These are phyloP conservation scores for Moniliophthora roreri DNA, from an alignment of 1,284 basidiomycete species.

Conservation along the genomic window DNA sequence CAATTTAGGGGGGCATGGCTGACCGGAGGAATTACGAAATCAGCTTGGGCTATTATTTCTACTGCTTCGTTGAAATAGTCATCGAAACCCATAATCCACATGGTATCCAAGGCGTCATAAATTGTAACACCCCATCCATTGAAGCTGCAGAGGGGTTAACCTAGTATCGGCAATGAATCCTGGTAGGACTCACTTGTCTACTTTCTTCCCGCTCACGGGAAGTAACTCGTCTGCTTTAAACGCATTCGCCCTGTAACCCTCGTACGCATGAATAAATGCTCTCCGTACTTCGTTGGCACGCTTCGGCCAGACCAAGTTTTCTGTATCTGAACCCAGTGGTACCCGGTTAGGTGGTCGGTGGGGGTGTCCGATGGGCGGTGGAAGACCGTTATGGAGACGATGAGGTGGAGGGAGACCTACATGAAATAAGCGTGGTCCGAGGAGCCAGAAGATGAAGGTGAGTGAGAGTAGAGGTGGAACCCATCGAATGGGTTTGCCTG, in stretches of 20 bases:
- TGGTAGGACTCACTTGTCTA: slow-evolving; percentile 48
- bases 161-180: not conserved
- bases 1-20: not conserved
- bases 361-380: slow-evolving; percentile 12
- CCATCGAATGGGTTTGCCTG: slow-evolving; percentile 12
- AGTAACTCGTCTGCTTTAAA: slow-evolving; percentile 60
- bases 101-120: slow-evolving; percentile 56
- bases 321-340: not conserved
- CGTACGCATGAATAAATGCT: slow-evolving; percentile 66
- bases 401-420: not conserved
- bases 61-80: slow-evolving; percentile 16
- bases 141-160: slow-evolving; percentile 2
- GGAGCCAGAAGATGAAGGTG: slow-evolving; percentile 8
- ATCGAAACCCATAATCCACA: slow-evolving; percentile 50
- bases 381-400: not conserved
- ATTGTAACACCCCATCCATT: slow-evolving; percentile 16
- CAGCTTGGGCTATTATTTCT: slow-evolving; percentile 4
- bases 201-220: slow-evolving; percentile 46
- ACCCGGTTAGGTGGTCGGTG: slow-evolving; percentile 10
- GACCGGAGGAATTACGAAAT: slow-evolving; percentile 14
- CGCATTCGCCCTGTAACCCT: slow-evolving; percentile 57
- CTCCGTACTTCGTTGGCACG: slow-evolving; percentile 55
- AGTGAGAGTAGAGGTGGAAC: slow-evolving; percentile 9
- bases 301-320: slow-evolving; percentile 41
- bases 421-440: slow-evolving; percentile 5